These are phyloP conservation scores for Globisporangium polare DNA, from an alignment of 352 stramenopile genomes.

Conservation along the genomic window DNA sequence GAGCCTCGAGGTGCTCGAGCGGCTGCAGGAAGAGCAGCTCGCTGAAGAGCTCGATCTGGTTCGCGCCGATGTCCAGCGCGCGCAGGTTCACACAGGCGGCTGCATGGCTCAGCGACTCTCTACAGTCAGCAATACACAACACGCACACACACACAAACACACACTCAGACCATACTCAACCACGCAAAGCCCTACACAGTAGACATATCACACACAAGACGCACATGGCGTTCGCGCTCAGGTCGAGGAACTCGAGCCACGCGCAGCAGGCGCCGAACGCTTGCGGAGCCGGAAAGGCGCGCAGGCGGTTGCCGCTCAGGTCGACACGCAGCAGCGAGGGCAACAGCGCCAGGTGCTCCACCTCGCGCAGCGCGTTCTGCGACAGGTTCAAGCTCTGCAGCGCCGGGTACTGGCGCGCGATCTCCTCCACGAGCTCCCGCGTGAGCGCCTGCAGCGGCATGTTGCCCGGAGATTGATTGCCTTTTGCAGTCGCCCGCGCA, in stretches of 20 bases:
- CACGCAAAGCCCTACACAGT: not conserved
- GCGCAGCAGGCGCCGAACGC: slow-evolving; percentile 24
- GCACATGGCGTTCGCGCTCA: slow-evolving; percentile 56
- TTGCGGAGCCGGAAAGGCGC: slow-evolving; percentile 30
- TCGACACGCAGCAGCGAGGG: slow-evolving; percentile 49
- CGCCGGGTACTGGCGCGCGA: slow-evolving; percentile 52
- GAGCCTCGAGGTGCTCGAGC: slow-evolving; percentile 34
- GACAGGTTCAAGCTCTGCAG: slow-evolving; percentile 65
- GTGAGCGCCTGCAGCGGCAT: slow-evolving; percentile 60
- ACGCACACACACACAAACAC: not conserved
- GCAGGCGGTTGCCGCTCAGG: slow-evolving; percentile 53
- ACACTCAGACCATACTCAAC: too few relatives aligned
- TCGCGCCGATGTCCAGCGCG: slow-evolving; percentile 38
- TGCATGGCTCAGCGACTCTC: slow-evolving; percentile 43
- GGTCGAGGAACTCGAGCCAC: slow-evolving; percentile 37
- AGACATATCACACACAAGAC: not conserved
- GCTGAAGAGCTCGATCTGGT: slow-evolving; percentile 46
- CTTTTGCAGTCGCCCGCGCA: too few relatives aligned
- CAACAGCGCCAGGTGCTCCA: slow-evolving; percentile 49
- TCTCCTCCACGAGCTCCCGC: slow-evolving; percentile 54
- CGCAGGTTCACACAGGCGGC: slow-evolving; percentile 23
- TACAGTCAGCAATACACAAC: slow-evolving; percentile 7
- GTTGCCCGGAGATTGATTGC: not conserved
- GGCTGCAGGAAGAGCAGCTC: slow-evolving; percentile 52
- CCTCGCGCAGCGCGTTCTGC: slow-evolving; percentile 45